Evolutionary conservation across 805 yeast species (phyloP), one percentile per base, ranked within the genome.

Genomic region (Millerago galiae): DNA sequence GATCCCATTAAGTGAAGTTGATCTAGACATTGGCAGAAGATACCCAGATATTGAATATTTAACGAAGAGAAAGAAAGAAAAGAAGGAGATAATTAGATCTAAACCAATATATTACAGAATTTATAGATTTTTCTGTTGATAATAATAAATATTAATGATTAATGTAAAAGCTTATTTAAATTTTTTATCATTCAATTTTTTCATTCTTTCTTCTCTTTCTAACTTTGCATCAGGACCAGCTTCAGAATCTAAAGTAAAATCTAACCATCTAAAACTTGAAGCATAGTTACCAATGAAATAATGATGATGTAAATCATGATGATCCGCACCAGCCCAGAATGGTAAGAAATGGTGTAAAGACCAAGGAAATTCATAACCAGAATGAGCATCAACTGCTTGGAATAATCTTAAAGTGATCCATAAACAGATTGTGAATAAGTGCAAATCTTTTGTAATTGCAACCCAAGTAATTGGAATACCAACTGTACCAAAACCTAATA

Each of bases 281-380:
- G 96, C 90, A 63, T 87, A 90, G 65, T 89, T 88, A 52, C 97
- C 97, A 55, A 86, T 83, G 66, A 90, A 90, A 68, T 83, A 88
- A 61, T 85, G 95, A 62, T 90, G 98, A 63, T 90, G 98, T 66
- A 85, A 85, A 65, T 90, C 98, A 62, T 90, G 97, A 66, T 90
- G 97, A 58, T 85, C 96, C 16, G 96, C 96, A 51, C 97, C 97
- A 4, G 96, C 95, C 96, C 97, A 89, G 66, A 91, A 76, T 35
- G 96, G 96, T 47, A 90, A 62, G 65, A 90, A 78, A 61, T 88
- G 87, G 67, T 88, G 91, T 60, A 90, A 72, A 9, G 96, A 86
- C 85, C 93, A 80, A 49, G 98, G 97, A 78, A 90, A 90, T 61
- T 90, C 97, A 67, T 90, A 91, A 45, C 97, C 98, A 11, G 96